phyloP scores from a whole-genome alignment of 306 rosid species.

The Prunus davidiana region DNA sequence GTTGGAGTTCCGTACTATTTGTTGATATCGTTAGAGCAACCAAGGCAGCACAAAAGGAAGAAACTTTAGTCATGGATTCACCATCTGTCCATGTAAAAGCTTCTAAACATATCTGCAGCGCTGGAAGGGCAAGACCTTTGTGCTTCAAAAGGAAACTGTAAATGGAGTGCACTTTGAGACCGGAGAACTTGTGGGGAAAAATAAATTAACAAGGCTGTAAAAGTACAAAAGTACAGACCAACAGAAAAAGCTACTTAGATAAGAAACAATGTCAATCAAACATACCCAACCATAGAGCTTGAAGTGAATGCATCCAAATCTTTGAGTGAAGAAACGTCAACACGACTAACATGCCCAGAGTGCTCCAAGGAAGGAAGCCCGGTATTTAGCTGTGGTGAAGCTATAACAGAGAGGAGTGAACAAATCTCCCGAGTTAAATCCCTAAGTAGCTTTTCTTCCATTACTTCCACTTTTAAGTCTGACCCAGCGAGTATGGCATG shows the following conservation, averaged over 20 bases:
- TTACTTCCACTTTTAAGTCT: slow-evolving; percentile 88
- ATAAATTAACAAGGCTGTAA: not conserved
- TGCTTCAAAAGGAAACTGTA: slow-evolving; percentile 84
- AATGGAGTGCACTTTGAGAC: slow-evolving; percentile 13
- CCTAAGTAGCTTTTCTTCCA: slow-evolving; percentile 88
- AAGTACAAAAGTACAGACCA: slow-evolving; percentile 17
- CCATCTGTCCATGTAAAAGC: slow-evolving; percentile 88
- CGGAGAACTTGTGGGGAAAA: not conserved
- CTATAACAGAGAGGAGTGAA: slow-evolving; percentile 64
- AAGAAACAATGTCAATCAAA: slow-evolving; percentile 16
- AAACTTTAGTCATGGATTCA: slow-evolving; percentile 75
- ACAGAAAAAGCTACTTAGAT: slow-evolving; percentile 8
- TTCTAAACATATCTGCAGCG: slow-evolving; percentile 64
- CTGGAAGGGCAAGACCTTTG: slow-evolving; percentile 70
- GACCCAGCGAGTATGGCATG: slow-evolving; percentile 63
- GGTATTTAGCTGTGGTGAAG: slow-evolving; percentile 67
- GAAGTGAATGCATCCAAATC: slow-evolving; percentile 65
- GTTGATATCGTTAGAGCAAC: slow-evolving; percentile 60
- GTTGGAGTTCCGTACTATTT: slow-evolving; percentile 57
- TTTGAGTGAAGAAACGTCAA: slow-evolving; percentile 60
- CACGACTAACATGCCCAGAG: slow-evolving; percentile 74
- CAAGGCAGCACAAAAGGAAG: slow-evolving; percentile 64
- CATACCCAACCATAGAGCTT: slow-evolving; percentile 92
- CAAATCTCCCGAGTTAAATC: slow-evolving; percentile 88
- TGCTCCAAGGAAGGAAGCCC: slow-evolving; percentile 87